Conservation (phyloP, 768 basidiomycete genomes). For the Suillus tomentosus region DNA sequence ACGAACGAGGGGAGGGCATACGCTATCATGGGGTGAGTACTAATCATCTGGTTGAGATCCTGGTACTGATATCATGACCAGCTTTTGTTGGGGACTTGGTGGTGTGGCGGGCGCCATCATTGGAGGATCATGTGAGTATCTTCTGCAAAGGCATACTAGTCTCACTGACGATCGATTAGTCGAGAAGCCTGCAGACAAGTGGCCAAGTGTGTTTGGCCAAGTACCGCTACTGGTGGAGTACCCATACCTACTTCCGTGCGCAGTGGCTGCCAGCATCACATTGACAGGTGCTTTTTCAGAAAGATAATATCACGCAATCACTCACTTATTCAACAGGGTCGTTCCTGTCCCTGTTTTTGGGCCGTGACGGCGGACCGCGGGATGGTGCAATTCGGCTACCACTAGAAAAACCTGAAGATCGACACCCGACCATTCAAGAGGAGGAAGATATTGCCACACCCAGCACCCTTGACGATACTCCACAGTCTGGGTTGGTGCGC, state of each 20-base stretch:
- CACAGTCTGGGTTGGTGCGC: conserved; percentile 37
- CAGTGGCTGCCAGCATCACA: conserved; percentile 75
- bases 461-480: conserved; percentile 46
- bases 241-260: conserved; percentile 90
- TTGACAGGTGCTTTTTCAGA: conserved; percentile 52
- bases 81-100: conserved; percentile 96
- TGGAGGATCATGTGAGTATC: conserved; percentile 73
- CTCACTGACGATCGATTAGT: conserved; percentile 45
- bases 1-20: conserved; percentile 95
- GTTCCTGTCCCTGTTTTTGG: conserved; percentile 84
- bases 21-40: conserved; percentile 76
- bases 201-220: conserved; percentile 73
- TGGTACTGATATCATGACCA: conserved; percentile 29
- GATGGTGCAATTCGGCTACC: conserved; percentile 83
- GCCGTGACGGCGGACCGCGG: conserved; percentile 86
- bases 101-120: conserved; percentile 90
- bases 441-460: conserved; percentile 56
- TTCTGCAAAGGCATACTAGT: neutral
- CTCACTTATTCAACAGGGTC: conserved; percentile 55
- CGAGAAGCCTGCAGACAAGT: conserved; percentile 84
- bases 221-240: conserved; percentile 70
- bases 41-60: neutral
- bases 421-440: conserved; percentile 61
- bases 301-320: neutral
- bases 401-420: conserved; percentile 63